Conservation (phyloP, 2,329 filamentous ascomycete species). For the Pyricularia pennisetigena region DNA sequence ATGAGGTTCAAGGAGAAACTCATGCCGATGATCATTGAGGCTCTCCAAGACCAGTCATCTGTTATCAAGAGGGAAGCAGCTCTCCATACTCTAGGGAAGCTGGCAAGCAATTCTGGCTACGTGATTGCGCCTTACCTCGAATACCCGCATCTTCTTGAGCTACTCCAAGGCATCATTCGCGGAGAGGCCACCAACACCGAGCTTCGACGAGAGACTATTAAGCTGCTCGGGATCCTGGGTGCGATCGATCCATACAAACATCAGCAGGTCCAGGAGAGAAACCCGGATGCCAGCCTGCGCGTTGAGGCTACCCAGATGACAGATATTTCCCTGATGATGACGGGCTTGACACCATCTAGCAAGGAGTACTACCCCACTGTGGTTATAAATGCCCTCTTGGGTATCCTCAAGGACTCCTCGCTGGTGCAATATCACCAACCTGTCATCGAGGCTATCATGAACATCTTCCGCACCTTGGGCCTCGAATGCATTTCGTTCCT, state of each 20-base stretch:
- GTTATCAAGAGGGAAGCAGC: constrained; percentile 85
- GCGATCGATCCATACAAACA: constrained; percentile 95
- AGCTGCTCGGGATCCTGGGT: constrained; percentile 89
- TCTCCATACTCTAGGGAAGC: constrained; percentile 78
- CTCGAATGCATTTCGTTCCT: constrained; percentile 94
- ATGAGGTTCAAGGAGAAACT: constrained; percentile 79
- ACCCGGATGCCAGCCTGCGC: constrained; percentile 67
- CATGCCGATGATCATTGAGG: constrained; percentile 92
- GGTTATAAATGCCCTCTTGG: constrained; percentile 89
- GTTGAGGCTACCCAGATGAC: constrained; percentile 60
- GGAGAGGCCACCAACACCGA: constrained; percentile 76
- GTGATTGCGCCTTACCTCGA: constrained; percentile 95
- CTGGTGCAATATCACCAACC: constrained; percentile 83
- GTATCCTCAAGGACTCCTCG: constrained; percentile 84
- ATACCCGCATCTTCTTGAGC: constrained; percentile 85
- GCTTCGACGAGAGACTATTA: constrained; percentile 88
- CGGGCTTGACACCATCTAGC: constrained; percentile 86
- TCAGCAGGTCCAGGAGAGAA: constrained; percentile 82
- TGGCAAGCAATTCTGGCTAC: constrained; percentile 94
- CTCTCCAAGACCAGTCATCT: constrained; percentile 88
- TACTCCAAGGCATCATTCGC: constrained; percentile 88
- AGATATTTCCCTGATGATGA: constrained; percentile 97
- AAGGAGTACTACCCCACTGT: constrained; percentile 99
- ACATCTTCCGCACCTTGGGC: constrained; percentile 92
- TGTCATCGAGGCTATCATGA: constrained; percentile 97